phyloP scores from a whole-genome alignment of 2,329 filamentous ascomycete genomes.

The Colletotrichum kahawae region DNA sequence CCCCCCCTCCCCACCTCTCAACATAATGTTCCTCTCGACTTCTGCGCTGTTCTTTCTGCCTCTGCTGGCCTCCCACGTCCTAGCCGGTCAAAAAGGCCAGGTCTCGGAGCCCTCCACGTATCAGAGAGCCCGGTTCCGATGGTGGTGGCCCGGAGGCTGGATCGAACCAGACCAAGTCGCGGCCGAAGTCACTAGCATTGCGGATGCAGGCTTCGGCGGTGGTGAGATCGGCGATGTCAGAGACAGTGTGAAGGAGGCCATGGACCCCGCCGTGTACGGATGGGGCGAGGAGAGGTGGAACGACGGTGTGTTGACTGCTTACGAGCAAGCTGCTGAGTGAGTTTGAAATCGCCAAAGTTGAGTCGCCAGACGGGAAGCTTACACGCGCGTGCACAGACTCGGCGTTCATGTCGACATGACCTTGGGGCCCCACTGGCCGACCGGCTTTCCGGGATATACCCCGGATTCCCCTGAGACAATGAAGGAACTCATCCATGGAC shows the following conservation, averaged over 20 bases:
- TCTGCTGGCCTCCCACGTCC: background rate
- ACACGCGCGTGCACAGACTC: background rate
- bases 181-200: background rate
- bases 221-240: background rate
- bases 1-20: background rate
- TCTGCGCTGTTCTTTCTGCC: background rate
- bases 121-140: background rate
- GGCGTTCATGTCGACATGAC: background rate
- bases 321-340: background rate
- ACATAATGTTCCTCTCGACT: background rate
- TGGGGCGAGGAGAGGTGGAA: background rate
- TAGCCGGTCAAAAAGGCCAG: background rate
- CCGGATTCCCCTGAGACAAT: background rate
- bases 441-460: background rate
- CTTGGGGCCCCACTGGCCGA: background rate
- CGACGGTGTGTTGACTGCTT: background rate
- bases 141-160: background rate
- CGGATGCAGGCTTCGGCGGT: background rate
- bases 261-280: background rate
- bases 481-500: background rate
- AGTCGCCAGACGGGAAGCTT: rapidly evolving
- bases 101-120: background rate
- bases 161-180: background rate
- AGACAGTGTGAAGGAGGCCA: background rate
- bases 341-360: background rate